Evolutionary conservation across 805 yeast genomes (phyloP).

Genomic region (Myxozyma melibiosi): DNA sequence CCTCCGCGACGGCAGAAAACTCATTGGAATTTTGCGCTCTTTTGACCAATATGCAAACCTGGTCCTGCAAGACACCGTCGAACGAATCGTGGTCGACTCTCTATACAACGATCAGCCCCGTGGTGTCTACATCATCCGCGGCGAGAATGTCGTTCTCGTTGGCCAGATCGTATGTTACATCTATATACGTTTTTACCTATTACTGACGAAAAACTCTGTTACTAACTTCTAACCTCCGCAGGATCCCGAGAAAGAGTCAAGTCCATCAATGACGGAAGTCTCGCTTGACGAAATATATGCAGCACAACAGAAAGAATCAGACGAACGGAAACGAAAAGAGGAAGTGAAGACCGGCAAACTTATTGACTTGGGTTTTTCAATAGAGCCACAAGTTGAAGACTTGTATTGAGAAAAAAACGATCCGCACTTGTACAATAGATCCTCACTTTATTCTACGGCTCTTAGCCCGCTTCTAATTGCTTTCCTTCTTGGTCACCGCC

Average conservation of each 20-base stretch:
- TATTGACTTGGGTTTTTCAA: conserved; percentile 21
- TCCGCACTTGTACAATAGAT: neutral
- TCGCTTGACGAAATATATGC: conserved; percentile 23
- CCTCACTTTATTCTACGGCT: no score
- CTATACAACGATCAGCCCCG: conserved; percentile 74
- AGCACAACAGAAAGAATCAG: conserved; percentile 22
- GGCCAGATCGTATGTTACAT: conserved; percentile 69
- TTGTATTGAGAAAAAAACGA: conserved; percentile 12
- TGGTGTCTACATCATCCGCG: conserved; percentile 88
- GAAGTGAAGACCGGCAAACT: conserved; percentile 12
- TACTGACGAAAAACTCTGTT: neutral
- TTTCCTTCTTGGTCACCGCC: neutral
- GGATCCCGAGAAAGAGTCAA: conserved; percentile 23
- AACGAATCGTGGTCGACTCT: conserved; percentile 63
- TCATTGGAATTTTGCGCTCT: conserved; percentile 88
- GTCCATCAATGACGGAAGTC: conserved; percentile 6
- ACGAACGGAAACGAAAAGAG: conserved; percentile 14
- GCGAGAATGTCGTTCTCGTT: conserved; percentile 91
- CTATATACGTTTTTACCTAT: neutral
- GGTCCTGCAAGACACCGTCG: conserved; percentile 87
- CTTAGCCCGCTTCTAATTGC: no score
- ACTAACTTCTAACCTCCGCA: neutral
- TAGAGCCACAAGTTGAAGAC: conserved; percentile 27
- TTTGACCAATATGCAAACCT: conserved; percentile 95
- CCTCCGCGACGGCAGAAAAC: conserved; percentile 83